A percentile compares a stretch with the other conserved stretches of the same genome.
phyloP scores from a whole-genome alignment of 768 basidiomycete species.

The Lactarius hatsudake region DNA sequence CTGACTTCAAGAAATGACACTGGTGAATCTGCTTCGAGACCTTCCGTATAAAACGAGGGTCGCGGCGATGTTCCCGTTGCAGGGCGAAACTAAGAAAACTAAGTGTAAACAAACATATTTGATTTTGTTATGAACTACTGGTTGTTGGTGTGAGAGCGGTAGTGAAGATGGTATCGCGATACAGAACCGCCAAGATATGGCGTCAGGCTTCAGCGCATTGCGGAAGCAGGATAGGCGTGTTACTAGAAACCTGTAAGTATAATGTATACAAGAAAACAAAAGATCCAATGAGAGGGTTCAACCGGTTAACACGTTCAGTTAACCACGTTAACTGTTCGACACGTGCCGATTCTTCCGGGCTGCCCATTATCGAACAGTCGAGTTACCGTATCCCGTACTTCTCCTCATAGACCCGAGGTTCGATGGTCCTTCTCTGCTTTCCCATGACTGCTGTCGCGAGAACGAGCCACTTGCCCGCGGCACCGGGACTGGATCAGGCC shows the following conservation, averaged over 20 bases:
- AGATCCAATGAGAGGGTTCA: background rate
- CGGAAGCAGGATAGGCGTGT: background rate
- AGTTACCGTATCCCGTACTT: slow-evolving; percentile 80
- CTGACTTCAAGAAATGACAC: background rate
- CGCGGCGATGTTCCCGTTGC: background rate
- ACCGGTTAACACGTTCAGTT: too few species aligned
- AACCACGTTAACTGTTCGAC: background rate
- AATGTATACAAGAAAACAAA: background rate
- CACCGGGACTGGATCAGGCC: slow-evolving; percentile 32
- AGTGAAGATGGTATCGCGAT: background rate
- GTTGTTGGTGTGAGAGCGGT: background rate
- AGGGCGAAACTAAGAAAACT: background rate
- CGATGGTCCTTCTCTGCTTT: slow-evolving; percentile 67
- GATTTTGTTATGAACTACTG: background rate
- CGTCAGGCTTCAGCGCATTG: background rate
- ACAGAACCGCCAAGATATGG: background rate
- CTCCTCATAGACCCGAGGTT: slow-evolving; percentile 67
- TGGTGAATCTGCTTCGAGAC: background rate
- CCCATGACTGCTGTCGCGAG: slow-evolving; percentile 15
- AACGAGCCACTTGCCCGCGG: slow-evolving; percentile 25
- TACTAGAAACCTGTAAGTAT: background rate
- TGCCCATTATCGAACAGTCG: slow-evolving; percentile 58
- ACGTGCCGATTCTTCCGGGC: background rate
- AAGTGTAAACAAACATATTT: background rate
- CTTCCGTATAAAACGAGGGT: background rate